These are phyloP conservation scores for Aquilaria agallochum DNA, from an alignment of 441 rosid species.

Conservation along the genomic window DNA sequence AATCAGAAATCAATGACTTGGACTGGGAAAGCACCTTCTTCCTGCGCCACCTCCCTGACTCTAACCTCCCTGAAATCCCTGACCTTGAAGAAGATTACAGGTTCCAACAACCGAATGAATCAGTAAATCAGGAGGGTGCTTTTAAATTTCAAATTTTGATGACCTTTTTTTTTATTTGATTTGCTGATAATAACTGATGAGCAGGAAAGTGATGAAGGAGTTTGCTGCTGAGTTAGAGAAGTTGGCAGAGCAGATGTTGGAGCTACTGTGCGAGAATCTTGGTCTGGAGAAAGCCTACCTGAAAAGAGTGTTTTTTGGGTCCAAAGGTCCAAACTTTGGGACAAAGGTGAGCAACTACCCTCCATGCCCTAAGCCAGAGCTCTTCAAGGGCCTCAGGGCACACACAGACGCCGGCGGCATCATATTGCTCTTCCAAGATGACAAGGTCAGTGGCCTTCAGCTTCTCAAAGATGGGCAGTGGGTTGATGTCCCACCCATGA, in stretches of 20 bases:
- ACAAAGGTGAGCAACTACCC: conserved; percentile 81
- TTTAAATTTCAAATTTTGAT: neutral
- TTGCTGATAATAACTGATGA: neutral
- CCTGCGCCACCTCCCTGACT: conserved; percentile 43
- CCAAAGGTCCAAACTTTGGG: conserved; percentile 58
- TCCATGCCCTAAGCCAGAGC: conserved; percentile 70
- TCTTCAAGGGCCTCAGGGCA: conserved; percentile 67
- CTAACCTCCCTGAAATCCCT: conserved; percentile 41
- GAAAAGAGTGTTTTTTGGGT: conserved; percentile 49
- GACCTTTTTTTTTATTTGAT: neutral
- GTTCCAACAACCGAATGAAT: conserved; percentile 9
- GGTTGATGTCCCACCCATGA: conserved; percentile 71
- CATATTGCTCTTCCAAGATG: conserved; percentile 66
- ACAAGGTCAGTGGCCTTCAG: conserved; percentile 74
- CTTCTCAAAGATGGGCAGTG: conserved; percentile 64
- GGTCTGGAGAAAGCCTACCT: conserved; percentile 59
- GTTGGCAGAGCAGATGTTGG: conserved; percentile 49
- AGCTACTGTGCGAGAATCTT: conserved; percentile 48
- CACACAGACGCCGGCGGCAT: conserved; percentile 80
- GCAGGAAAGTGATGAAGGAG: conserved; percentile 50
- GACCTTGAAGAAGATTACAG: conserved; percentile 44
- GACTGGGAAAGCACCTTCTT: conserved; percentile 70
- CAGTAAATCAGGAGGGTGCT: neutral
- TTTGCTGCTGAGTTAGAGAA: conserved; percentile 37
- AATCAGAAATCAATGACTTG: conserved; percentile 36